Evolutionary conservation across 2,329 filamentous ascomycete genomes (phyloP).

Genomic region (Epichloe sp.): DNA sequence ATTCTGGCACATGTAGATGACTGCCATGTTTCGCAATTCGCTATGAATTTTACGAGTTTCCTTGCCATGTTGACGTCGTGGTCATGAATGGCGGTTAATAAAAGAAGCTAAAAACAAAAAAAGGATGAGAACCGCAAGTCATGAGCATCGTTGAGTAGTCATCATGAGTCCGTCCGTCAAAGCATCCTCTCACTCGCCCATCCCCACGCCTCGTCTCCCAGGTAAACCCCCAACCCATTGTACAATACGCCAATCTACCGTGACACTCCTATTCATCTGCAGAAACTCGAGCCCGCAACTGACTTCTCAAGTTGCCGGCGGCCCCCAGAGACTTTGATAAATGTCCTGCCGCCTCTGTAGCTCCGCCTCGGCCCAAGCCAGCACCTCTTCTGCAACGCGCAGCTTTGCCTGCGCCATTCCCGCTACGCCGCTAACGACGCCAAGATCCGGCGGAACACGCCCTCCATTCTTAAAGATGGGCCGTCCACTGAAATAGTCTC

Average conservation of each 20-base stretch:
- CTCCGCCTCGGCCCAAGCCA: slow-evolving; percentile 22
- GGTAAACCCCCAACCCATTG: too few species aligned
- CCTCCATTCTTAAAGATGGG: slow-evolving; percentile 20
- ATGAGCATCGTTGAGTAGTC: background rate
- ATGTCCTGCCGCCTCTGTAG: slow-evolving; percentile 5
- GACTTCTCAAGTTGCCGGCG: background rate
- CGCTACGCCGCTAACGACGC: slow-evolving; percentile 19
- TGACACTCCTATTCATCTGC: too few species aligned
- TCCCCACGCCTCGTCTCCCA: too few species aligned
- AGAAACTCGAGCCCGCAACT: too few species aligned
- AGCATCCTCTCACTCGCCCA: too few species aligned
- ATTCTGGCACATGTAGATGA: background rate
- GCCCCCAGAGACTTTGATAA: slow-evolving; percentile 2
- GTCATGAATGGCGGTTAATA: too few species aligned
- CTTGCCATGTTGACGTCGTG: too few species aligned
- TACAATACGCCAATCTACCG: too few species aligned
- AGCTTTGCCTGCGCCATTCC: slow-evolving; percentile 24
- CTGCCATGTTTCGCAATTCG: background rate
- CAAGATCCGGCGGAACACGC: slow-evolving; percentile 19
- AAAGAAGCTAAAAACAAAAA: too few species aligned
- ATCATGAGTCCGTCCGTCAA: background rate
- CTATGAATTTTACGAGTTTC: too few species aligned
- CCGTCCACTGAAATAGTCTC: slow-evolving; percentile 23
- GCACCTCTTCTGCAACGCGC: slow-evolving; percentile 25
- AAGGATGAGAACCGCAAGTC: background rate